phyloP scores from a whole-genome alignment of 1,284 basidiomycete genomes.

The Ustilago trichophora region DNA sequence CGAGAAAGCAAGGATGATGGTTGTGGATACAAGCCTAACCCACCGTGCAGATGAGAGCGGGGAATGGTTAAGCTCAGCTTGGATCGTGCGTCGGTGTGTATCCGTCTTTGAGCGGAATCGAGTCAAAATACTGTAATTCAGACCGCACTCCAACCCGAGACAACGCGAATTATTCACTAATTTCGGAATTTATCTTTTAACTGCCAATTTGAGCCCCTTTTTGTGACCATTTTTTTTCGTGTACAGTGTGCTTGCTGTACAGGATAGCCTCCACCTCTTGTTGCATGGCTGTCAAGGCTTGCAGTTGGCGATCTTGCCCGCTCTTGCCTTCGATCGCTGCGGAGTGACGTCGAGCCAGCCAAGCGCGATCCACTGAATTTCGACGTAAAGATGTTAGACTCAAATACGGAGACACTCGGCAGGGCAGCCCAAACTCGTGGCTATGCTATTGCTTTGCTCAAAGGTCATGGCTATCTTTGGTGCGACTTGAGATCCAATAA shows the following conservation, averaged over 20 bases:
- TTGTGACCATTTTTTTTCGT: background rate
- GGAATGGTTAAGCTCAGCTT: conserved; percentile 2
- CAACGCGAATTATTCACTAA: no score
- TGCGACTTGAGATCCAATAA: no score
- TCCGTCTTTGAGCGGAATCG: background rate
- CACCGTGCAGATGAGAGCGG: no score
- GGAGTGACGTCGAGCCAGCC: conserved; percentile 24
- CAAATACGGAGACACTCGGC: background rate
- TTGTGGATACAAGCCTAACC: no score
- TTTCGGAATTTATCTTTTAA: no score
- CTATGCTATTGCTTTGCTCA: background rate
- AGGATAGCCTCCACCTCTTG: conserved; percentile 12
- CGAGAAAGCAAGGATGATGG: background rate
- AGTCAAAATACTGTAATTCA: no score
- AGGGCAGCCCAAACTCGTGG: background rate
- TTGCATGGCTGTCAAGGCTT: no score
- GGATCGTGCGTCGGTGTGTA: conserved; percentile 6
- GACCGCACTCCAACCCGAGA: no score
- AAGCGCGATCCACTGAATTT: no score
- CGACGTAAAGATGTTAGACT: background rate
- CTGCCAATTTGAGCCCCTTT: background rate
- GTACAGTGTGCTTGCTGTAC: background rate
- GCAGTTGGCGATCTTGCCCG: conserved; percentile 12
- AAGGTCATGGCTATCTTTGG: no score
- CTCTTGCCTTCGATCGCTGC: conserved; percentile 25